A percentile compares a stretch with the other conserved stretches of the same genome.
Evolutionary conservation across 768 basidiomycete genomes (phyloP).

Genomic region (Mycena latifolia): DNA sequence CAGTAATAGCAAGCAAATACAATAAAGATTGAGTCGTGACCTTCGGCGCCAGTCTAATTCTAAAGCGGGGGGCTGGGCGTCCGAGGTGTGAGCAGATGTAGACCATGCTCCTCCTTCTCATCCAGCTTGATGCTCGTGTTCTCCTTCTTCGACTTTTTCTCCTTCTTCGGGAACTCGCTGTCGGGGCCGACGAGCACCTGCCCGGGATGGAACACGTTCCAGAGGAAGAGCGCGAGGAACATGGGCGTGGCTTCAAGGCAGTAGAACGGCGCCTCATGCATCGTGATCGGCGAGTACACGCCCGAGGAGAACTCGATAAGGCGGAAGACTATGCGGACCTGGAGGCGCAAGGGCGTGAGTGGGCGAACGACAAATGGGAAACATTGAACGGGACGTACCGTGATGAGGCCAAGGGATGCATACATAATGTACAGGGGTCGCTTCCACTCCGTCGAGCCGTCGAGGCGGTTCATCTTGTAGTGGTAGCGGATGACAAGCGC

Average conservation of each 20-base stretch:
- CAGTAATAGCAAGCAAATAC: no score
- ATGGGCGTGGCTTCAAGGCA: slow-evolving; percentile 37
- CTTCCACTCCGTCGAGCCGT: slow-evolving; percentile 32
- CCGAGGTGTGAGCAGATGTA: neutral
- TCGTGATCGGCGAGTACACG: slow-evolving; percentile 24
- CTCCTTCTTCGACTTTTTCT: slow-evolving; percentile 14
- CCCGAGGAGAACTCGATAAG: slow-evolving; percentile 31
- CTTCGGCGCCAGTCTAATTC: no score
- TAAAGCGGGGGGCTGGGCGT: neutral
- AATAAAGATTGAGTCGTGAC: no score
- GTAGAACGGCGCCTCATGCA: slow-evolving; percentile 36
- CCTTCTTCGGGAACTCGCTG: slow-evolving; percentile 34
- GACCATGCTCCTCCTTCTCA: neutral
- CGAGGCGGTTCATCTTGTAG: slow-evolving; percentile 22
- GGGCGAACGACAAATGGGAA: no score
- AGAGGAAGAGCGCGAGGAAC: slow-evolving; percentile 30
- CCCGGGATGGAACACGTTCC: slow-evolving; percentile 35
- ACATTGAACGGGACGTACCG: slow-evolving; percentile 32
- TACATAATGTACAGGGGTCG: slow-evolving; percentile 35
- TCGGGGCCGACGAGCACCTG: no score
- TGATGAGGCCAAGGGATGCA: slow-evolving; percentile 36
- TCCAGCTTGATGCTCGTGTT: slow-evolving; percentile 7
- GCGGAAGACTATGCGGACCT: slow-evolving; percentile 31
- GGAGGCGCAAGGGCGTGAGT: neutral
- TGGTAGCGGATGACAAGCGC: slow-evolving; percentile 36